These are phyloP conservation scores for Liriodendron chinense DNA, from an alignment of 164 flowering plant species.

Conservation along the genomic window DNA sequence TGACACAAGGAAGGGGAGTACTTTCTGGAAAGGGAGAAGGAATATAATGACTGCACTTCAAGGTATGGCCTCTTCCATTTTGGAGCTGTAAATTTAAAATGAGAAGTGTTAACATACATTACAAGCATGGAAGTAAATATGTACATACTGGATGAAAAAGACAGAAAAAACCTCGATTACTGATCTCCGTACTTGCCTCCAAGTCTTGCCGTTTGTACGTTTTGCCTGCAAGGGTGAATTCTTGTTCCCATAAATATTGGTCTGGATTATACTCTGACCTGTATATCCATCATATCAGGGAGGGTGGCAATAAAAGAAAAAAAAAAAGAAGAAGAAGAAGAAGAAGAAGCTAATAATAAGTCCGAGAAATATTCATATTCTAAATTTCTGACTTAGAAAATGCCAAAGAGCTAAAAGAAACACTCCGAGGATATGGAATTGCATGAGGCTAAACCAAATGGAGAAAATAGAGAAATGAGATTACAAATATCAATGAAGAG, in stretches of 20 bases:
- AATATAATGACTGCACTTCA: constrained; percentile 85
- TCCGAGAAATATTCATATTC: not conserved
- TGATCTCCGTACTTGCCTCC: constrained; percentile 87
- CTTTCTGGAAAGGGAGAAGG: constrained; percentile 68
- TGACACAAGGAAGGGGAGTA: constrained; percentile 88
- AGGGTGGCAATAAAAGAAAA: not conserved
- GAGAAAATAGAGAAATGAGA: too few species aligned
- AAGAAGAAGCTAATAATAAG: not conserved
- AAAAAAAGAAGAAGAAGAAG: not conserved
- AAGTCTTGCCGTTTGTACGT: constrained; percentile 74
- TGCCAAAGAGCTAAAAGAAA: not conserved
- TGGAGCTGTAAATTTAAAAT: constrained; percentile 48
- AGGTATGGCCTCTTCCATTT: constrained; percentile 64
- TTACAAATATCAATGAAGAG: too few species aligned
- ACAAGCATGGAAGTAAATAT: not conserved
- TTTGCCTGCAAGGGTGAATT: constrained; percentile 85
- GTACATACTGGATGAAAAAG: not conserved
- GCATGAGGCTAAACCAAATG: not conserved
- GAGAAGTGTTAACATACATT: constrained; percentile 11
- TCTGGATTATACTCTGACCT: constrained; percentile 96
- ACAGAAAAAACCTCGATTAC: constrained; percentile 14
- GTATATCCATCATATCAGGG: constrained; percentile 17
- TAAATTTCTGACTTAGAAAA: not conserved
- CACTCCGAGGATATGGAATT: not conserved
- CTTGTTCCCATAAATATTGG: constrained; percentile 84